phyloP scores from a whole-genome alignment of 257 asterid species.

The Gardenia jasminoides region DNA sequence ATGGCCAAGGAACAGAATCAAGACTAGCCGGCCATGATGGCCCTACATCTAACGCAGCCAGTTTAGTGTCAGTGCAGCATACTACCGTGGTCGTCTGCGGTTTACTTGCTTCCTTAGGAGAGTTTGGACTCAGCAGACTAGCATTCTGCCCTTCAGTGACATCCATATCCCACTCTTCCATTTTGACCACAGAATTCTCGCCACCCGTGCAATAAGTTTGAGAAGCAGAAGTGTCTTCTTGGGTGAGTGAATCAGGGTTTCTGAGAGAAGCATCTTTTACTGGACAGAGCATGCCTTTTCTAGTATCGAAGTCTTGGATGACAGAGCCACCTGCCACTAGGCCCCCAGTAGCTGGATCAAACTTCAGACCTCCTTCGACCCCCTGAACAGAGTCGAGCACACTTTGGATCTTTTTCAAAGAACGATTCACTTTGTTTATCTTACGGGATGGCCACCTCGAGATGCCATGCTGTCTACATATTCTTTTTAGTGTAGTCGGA shows the following conservation, averaged over 20 bases:
- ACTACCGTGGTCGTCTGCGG: slow-evolving; percentile 14
- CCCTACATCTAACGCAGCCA: slow-evolving; percentile 34
- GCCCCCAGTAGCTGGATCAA: slow-evolving; percentile 54
- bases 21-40: slow-evolving; percentile 29
- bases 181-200: slow-evolving; percentile 40
- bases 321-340: slow-evolving; percentile 47
- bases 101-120: slow-evolving; percentile 17
- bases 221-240: slow-evolving; percentile 22
- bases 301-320: slow-evolving; percentile 38
- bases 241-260: slow-evolving; percentile 26
- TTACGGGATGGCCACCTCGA: slow-evolving; percentile 93
- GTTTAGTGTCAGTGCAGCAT: slow-evolving; percentile 22
- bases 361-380: slow-evolving; percentile 68
- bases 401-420: slow-evolving; percentile 65
- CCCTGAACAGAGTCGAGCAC: slow-evolving; percentile 86
- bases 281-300: slow-evolving; percentile 18
- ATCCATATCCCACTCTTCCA: slow-evolving; percentile 48
- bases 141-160: slow-evolving; percentile 24
- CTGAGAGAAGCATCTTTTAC: slow-evolving; percentile 17
- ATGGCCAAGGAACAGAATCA: slow-evolving; percentile 28
- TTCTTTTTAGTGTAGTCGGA: slow-evolving; percentile 87
- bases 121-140: slow-evolving; percentile 2
- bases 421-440: slow-evolving; percentile 82
- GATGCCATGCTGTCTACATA: slow-evolving; percentile 87
- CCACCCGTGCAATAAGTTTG: slow-evolving; percentile 31